Conservation (phyloP, 768 basidiomycete species). For the Roridomyces roridus region DNA sequence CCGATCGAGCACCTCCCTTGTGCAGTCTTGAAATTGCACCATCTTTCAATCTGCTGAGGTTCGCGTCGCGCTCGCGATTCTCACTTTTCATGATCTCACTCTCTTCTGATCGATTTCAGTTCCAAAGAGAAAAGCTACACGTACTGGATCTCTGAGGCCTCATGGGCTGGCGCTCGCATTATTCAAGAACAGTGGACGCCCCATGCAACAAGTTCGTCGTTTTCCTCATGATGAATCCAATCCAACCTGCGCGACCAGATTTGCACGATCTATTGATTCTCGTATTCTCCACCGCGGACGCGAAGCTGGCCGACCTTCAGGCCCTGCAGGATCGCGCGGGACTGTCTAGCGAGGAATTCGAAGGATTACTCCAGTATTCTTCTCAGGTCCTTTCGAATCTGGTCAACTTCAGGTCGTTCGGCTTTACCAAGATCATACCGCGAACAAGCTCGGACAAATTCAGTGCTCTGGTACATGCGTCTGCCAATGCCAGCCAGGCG, state of each 20-base stretch:
- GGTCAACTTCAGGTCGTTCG: slow-evolving; percentile 82
- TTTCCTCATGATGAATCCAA: too few species aligned
- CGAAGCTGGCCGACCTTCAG: slow-evolving; percentile 61
- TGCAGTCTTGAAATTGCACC: slow-evolving; percentile 73
- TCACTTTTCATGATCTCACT: too few species aligned
- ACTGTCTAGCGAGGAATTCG: slow-evolving; percentile 66
- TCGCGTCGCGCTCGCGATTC: too few species aligned
- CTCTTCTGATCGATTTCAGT: slow-evolving; percentile 41
- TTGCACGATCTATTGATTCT: slow-evolving; percentile 77
- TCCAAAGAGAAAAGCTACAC: slow-evolving; percentile 80
- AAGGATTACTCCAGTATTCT: slow-evolving; percentile 73
- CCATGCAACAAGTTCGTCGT: slow-evolving; percentile 48
- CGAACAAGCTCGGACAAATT: slow-evolving; percentile 69
- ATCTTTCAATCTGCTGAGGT: slow-evolving; percentile 77
- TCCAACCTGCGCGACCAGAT: slow-evolving; percentile 25
- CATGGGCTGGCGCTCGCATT: slow-evolving; percentile 86
- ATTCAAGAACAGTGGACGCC: slow-evolving; percentile 87
- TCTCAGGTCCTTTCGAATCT: slow-evolving; percentile 72
- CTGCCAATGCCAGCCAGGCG: slow-evolving; percentile 63
- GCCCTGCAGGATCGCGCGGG: slow-evolving; percentile 59
- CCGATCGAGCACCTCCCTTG: slow-evolving; percentile 78
- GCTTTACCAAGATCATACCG: slow-evolving; percentile 86
- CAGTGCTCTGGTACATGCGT: slow-evolving; percentile 62
- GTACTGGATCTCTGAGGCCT: slow-evolving; percentile 72
- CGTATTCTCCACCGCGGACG: slow-evolving; percentile 63